Evolutionary conservation across 2,329 filamentous ascomycete species (phyloP), one percentile per base, ranked within the genome.

Genomic region (Penicillium verrucosum): DNA sequence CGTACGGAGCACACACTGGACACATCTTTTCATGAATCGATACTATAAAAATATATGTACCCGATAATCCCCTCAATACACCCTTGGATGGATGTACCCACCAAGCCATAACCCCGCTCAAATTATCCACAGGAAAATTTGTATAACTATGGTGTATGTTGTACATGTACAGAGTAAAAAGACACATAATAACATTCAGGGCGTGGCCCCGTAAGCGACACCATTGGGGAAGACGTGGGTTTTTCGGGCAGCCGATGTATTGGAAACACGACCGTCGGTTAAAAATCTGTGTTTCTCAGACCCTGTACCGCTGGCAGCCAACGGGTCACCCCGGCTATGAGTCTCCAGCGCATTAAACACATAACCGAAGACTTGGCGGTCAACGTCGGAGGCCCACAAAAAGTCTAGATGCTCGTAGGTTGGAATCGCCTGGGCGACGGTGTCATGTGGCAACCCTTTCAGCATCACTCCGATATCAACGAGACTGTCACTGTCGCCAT

Each of bases 341-440:
- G 82, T 87, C 58, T 95, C 86, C 10, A 99, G 79, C 0, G 94
- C 92, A 65, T 95, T 88, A 61, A 96, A 92, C 1, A 99, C 91
- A 70, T 96, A 90, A 16, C 87, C 89, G 68, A 97, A 97, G 3
- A 97, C 93, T 51, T 92, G 85, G 0, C 81, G 79, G 63, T 96
- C 84, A 7, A 96, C 89, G 67, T 97, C 92, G 37, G 85, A 81
- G 0, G 90, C 94, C 94, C 94, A 99, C 0, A 99, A 80, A 67
- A 99, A 96, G 73, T 99, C 94, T 25, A 99, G 84, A 73, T 99
- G 94, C 73, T 99, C 94, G 73, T 96, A 99, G 70, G 96, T 91
- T 0, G 89, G 85, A 41, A 99, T 89, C 69, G 93, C 89, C 37
- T 87, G 94, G 1, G 91, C 91, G 2, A 93, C 82, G 0, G 94